Base-by-base conservation (phyloP, 139 green algal species). In the Mesotaenium endlicherianum region DNA sequence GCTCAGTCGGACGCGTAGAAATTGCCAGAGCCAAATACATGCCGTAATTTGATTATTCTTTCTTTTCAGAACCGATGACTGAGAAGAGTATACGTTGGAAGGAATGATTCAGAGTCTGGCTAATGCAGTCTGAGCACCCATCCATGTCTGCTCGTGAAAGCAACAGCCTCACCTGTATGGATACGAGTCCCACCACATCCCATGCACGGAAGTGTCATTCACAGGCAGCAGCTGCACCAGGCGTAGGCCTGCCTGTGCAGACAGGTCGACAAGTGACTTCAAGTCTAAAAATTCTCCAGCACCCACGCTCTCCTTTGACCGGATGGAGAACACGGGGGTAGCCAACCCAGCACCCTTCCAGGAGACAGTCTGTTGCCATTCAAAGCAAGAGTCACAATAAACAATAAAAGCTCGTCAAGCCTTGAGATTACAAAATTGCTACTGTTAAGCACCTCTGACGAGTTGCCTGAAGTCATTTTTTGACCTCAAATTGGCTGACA, bases 181-280 rank as follows among this genome's bases (percentile, higher is more conserved):
- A 84, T 99, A 99, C 8, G 90, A 95, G 90, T 99, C 96, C 89
- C 93, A 94, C 93, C 93, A 98, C 64, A 87, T 96, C 77, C 82
- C 78, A 87, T 96, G 90, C 75, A 99, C 96, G 30, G 81, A 90
- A 2, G 96, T 99, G 91, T 98, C 96, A 87, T 97, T 97, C 4
- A 99, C 90, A 0, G 96, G 96, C 55, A 99, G 93, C 57, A 99
- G 78, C 90, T 98, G 95, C 20, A 97, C 89, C 34, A 97, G 41
- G 16, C 83, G 85, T 57, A 96, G 68, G 2, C 92, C 93, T 0
- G 67, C 43, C 34, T 30, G 53, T 2, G 44, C 83, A 3, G 91
- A 92, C 40, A 98, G 87, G 80, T 97, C 92, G 8, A 96, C 92
- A 38, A 98, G 88, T 39, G 86, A 64, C 26, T 90, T 87, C 0